Evolutionary conservation across 768 basidiomycete genomes (phyloP), one percentile per base, ranked within the genome.

Genomic region (Tricholoma saponaceum): DNA sequence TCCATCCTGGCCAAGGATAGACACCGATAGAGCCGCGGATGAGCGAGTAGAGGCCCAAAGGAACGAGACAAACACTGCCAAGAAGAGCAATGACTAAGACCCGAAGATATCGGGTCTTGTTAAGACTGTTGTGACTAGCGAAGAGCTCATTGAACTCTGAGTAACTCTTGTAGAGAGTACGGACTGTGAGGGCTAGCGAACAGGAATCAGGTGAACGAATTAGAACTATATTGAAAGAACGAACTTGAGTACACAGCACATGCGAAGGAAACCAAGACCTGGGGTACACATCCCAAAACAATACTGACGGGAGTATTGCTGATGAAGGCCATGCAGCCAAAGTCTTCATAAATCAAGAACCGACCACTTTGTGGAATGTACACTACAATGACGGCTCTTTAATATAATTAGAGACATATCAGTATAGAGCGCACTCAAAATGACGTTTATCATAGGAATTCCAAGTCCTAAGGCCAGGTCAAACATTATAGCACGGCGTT

Each of bases 391-490:
- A n/a, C 23, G n/a, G n/a, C 9, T 4, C 12, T 14, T 35, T 22
- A 30, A 10, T 12, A 51, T 16, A 22, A 7, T 20, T 20, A 12
- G 14, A 3, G 26, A 30, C 20, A 30, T 30, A 37, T 20, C 3
- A 20, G 9, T 5, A 23, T 13, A 7, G 14, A 44, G 28, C 30
- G 7, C 47, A 58, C 57, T 18, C 14, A 58, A 25, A 28, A 53
- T 53, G 10, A 44, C 33, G 18, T 44, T 7, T 14, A 58, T 13
- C 4, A 35, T 10, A 25, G 57, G 57, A 30, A 53, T 20, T n/a
- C 51, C 57, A 16, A 58, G n/a, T 4, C 39, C 56, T 7, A 52
- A 16, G 28, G 51, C 51, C 22, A 58, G 6, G 23, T 58, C 56
- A 25, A 52, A 14, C 22, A 51, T 30, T 3, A 57, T 25, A 22